Evolutionary conservation across 768 basidiomycete genomes (phyloP).

Genomic region (Imleria badia): DNA sequence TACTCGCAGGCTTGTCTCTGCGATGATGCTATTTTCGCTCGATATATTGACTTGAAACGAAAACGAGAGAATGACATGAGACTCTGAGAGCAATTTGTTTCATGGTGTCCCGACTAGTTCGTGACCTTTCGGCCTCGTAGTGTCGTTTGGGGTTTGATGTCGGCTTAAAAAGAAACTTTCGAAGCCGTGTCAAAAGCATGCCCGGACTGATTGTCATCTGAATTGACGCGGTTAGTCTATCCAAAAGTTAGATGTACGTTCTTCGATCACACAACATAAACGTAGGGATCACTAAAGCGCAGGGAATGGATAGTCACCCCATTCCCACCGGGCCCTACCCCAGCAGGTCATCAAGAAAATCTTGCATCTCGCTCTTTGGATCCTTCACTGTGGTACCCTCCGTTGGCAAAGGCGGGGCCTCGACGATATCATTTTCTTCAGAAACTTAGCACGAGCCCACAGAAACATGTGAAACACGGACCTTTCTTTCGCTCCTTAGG

Average conservation of each 20-base stretch:
- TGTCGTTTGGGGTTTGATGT: background rate
- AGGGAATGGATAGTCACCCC: background rate
- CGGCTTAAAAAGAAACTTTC: background rate
- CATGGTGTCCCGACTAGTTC: background rate
- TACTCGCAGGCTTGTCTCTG: background rate
- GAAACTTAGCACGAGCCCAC: background rate
- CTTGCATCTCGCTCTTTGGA: slow-evolving; percentile 63
- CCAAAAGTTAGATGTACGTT: background rate
- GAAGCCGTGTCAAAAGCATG: background rate
- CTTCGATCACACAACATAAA: background rate
- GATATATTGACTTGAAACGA: background rate
- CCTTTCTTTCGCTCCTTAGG: slow-evolving; percentile 41
- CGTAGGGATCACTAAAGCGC: background rate
- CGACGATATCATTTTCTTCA: slow-evolving; percentile 36
- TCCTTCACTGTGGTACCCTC: slow-evolving; percentile 34
- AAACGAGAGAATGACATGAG: background rate
- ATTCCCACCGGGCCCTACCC: slow-evolving; percentile 25
- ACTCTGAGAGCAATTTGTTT: no score
- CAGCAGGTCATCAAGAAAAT: slow-evolving; percentile 68
- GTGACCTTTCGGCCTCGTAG: background rate
- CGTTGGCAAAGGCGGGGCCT: slow-evolving; percentile 56
- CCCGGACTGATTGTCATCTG: background rate
- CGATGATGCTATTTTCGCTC: slow-evolving; percentile 6
- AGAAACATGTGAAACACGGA: slow-evolving; percentile 8
- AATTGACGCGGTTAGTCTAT: background rate